Percentiles rank a stretch among this genome's conserved stretches.
phyloP scores from a whole-genome alignment of 176 grass and related monocot species.

The Triticum urartu region DNA sequence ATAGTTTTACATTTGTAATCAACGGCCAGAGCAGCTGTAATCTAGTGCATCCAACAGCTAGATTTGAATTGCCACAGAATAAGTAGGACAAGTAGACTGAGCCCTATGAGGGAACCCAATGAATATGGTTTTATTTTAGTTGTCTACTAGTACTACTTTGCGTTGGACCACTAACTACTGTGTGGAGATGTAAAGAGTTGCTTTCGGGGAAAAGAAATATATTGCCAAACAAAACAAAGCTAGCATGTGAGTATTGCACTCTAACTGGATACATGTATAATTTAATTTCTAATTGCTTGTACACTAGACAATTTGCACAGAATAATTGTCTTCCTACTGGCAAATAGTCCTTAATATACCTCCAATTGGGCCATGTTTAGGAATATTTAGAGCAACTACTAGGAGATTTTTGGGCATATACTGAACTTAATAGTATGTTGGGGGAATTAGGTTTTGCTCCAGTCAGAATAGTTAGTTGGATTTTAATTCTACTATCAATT shows the following conservation, averaged over 20 bases:
- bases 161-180: conserved; percentile 13
- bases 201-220: neutral
- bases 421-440: neutral
- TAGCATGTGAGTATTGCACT: neutral
- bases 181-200: neutral
- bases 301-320: neutral
- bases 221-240: conserved; percentile 24
- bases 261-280: neutral
- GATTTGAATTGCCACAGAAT: conserved; percentile 31
- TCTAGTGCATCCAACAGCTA: conserved; percentile 39
- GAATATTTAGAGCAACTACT: neutral
- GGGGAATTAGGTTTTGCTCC: neutral
- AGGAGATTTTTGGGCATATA: neutral
- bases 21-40: conserved; percentile 4
- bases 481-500: neutral
- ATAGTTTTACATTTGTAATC: conserved; percentile 19
- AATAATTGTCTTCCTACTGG: neutral
- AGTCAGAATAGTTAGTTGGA: too few relatives aligned
- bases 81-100: conserved; percentile 26
- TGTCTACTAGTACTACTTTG: neutral
- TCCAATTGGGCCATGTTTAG: neutral
- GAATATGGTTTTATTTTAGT: conserved; percentile 28
- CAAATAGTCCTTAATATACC: neutral
- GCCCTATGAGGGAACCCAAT: neutral
- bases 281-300: neutral